Conservation (phyloP, 257 asterid species). For the Eustoma russellianum region DNA sequence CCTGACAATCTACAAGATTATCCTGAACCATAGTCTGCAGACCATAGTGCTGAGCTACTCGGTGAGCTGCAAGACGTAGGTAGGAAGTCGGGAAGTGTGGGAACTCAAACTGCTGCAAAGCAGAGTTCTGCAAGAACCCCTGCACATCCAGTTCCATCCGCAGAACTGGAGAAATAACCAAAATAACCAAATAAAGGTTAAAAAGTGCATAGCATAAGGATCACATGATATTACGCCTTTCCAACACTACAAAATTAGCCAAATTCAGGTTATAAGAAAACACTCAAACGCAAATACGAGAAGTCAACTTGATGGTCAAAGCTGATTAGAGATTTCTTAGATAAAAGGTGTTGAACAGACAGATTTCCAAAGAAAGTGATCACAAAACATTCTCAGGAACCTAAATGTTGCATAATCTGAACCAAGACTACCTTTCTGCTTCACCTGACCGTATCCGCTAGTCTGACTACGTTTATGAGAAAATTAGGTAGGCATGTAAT, state of each 20-base stretch:
- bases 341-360: no score
- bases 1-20: constrained; percentile 55
- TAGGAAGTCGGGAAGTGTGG: constrained; percentile 88
- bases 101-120: constrained; percentile 66
- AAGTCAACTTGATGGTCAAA: not conserved
- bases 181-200: not conserved
- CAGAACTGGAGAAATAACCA: constrained; percentile 47
- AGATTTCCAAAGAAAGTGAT: no score
- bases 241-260: not conserved
- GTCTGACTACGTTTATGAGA: no score
- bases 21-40: constrained; percentile 78
- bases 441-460: no score
- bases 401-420: no score
- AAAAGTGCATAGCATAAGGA: not conserved
- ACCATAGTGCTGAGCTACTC: constrained; percentile 95
- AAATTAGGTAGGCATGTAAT: no score
- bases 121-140: constrained; percentile 65
- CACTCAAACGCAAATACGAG: no score
- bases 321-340: no score
- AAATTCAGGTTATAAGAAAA: not conserved
- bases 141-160: constrained; percentile 90
- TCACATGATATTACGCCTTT: not conserved
- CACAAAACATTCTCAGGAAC: no score
- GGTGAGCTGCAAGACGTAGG: constrained; percentile 94
- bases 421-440: no score